Evolutionary conservation across 352 stramenopile species (phyloP), one percentile per base, ranked within the genome.

Genomic region (Pythium oligandrum): DNA sequence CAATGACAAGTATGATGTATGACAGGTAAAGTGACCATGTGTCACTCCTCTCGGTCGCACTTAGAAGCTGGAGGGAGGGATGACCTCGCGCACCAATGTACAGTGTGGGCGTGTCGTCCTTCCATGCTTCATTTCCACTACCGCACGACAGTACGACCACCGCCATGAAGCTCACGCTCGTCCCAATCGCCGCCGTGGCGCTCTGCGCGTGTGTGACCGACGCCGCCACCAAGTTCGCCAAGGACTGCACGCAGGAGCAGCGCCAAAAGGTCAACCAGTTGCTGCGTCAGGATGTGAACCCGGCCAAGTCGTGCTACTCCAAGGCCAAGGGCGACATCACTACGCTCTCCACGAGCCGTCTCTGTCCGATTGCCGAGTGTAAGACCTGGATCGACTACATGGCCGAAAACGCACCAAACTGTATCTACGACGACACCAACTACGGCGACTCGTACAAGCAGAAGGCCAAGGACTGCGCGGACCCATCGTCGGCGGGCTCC

Each of bases 351-450:
- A 83, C 77, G 35, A 85, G 60, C 63, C 62, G 66, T 2, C 59
- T 90, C 34, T 88, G 79, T 34, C 63, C 75, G 40, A 55, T 85
- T 44, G 44, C 68, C 6, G 69, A 76, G 51, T 90, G 76, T 59
- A 57, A 53, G 17, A 48, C 45, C 12, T 88, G 77, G 75, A 53
- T 90, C 36, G 40, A 66, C n/a, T 79, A 85, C 49, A 75, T 88
- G 73, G 69, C 71, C 11, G 40, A 64, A 38, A 75, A 78, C 31
- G 48, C 68, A 12, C 79, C 79, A 0, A 52, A 81, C 57, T 88
- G 71, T 69, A 69, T 83, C 53, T 88, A 80, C 54, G 77, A 86
- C 50, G 74, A 75, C 59, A 75, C 62, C 51, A 86, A 88, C 67
- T 87, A 82, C 59, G 66, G 66, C 31, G 59, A 46, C 9, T 42